A percentile compares a stretch with the other conserved stretches of the same genome.
These are phyloP conservation scores for Candida cerambycidarum DNA, from an alignment of 805 yeast genomes.

Conservation along the genomic window DNA sequence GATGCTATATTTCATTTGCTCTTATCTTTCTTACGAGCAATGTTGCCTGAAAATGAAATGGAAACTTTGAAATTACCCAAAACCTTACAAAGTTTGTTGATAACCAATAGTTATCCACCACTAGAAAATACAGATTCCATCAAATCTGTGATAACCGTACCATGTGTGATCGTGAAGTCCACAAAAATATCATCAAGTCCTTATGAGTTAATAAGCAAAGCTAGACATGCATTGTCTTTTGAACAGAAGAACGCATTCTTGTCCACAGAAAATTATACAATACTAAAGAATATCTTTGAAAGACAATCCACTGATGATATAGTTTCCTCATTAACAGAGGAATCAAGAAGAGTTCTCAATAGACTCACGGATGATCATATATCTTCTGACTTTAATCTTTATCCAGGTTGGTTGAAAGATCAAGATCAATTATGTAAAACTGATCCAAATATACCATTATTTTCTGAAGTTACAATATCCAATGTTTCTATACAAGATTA, in stretches of 20 bases:
- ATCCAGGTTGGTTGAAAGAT: slow-evolving; percentile 38
- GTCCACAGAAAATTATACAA: slow-evolving; percentile 74
- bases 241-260: slow-evolving; percentile 68
- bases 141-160: slow-evolving; percentile 50
- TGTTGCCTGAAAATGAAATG: slow-evolving; percentile 67
- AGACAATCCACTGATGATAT: slow-evolving; percentile 53
- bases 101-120: slow-evolving; percentile 77
- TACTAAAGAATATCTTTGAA: slow-evolving; percentile 70
- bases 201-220: slow-evolving; percentile 56
- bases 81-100: slow-evolving; percentile 61
- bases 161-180: slow-evolving; percentile 59
- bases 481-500: slow-evolving; percentile 80
- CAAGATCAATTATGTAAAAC: slow-evolving; percentile 14
- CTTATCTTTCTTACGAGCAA: slow-evolving; percentile 72
- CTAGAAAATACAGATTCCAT: slow-evolving; percentile 34
- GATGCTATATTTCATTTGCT: slow-evolving; percentile 84
- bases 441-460: slow-evolving; percentile 33
- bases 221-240: slow-evolving; percentile 55
- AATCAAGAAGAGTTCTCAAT: slow-evolving; percentile 60
- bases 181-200: slow-evolving; percentile 50
- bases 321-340: slow-evolving; percentile 66
- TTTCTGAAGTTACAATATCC: slow-evolving; percentile 42
- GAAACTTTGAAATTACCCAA: slow-evolving; percentile 61
- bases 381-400: slow-evolving; percentile 35
- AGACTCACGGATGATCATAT: slow-evolving; percentile 37